Percentiles rank a stretch among this genome's conserved stretches.
phyloP scores from a whole-genome alignment of 495 filamentous ascomycete genomes.

The Tuber aestivum region DNA sequence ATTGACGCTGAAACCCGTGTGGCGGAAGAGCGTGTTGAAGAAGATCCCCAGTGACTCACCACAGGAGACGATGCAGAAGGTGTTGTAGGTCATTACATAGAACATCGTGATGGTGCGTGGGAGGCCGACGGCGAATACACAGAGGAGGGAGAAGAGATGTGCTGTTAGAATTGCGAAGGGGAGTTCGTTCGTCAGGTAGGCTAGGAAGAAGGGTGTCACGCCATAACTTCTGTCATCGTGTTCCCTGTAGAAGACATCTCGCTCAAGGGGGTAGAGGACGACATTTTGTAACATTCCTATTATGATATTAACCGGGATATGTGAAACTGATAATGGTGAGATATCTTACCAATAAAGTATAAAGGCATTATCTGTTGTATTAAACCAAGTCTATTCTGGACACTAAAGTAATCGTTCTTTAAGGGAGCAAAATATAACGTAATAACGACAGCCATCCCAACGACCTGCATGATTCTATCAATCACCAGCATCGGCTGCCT shows the following conservation, averaged over 20 bases:
- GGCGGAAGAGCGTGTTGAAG: constrained; percentile 68
- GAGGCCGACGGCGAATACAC: constrained; percentile 57
- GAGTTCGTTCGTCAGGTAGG: constrained; percentile 61
- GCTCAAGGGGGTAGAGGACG: constrained; percentile 62
- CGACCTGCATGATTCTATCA: constrained; percentile 61
- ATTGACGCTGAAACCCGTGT: constrained; percentile 70
- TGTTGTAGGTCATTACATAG: constrained; percentile 60
- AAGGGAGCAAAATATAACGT: constrained; percentile 67
- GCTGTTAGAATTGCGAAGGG: constrained; percentile 62
- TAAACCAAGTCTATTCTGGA: constrained; percentile 67
- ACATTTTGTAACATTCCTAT: constrained; percentile 75
- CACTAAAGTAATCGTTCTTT: constrained; percentile 58
- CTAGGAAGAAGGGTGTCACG: constrained; percentile 60
- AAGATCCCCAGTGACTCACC: constrained; percentile 73
- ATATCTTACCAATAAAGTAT: constrained; percentile 50
- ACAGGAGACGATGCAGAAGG: constrained; percentile 64
- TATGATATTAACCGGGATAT: constrained; percentile 13
- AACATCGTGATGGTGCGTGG: constrained; percentile 56
- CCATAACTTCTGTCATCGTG: constrained; percentile 62
- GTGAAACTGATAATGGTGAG: not conserved
- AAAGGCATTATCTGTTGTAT: constrained; percentile 62
- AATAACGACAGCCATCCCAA: constrained; percentile 60
- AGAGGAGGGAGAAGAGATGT: constrained; percentile 59
- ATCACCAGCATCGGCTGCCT: constrained; percentile 59
- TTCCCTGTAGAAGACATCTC: constrained; percentile 66